Evolutionary conservation across 2,329 filamentous ascomycete species (phyloP).

Genomic region (Sclerotinia nivalis): DNA sequence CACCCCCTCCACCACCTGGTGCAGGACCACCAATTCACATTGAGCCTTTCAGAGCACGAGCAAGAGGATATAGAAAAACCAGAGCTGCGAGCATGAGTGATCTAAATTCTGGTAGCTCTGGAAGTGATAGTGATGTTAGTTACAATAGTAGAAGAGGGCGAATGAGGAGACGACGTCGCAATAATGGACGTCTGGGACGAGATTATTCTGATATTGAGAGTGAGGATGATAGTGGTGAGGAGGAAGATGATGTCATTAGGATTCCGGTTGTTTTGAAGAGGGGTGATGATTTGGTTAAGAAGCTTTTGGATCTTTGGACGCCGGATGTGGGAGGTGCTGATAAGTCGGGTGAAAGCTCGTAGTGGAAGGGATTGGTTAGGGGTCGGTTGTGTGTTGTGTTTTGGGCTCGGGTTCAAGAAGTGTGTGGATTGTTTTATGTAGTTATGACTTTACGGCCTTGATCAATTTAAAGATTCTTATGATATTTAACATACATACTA

Average conservation of each 20-base stretch:
- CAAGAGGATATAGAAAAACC: background rate
- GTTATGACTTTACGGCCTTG: background rate
- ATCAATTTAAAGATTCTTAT: background rate
- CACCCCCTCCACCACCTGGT: background rate
- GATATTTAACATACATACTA: background rate
- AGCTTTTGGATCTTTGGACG: conserved; percentile 30
- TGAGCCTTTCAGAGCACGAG: background rate
- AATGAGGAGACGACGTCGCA: conserved; percentile 16
- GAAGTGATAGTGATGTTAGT: conserved; percentile 24
- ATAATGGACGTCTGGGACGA: background rate
- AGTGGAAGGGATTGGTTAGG: background rate
- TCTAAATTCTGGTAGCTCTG: background rate
- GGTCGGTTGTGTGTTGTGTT: no score
- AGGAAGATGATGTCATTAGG: conserved; percentile 27
- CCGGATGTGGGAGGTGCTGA: background rate
- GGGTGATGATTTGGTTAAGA: conserved; percentile 30
- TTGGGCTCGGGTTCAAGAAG: background rate
- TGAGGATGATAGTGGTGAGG: conserved; percentile 21
- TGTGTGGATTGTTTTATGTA: background rate
- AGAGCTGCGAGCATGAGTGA: background rate
- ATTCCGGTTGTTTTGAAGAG: conserved; percentile 26
- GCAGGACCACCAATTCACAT: background rate
- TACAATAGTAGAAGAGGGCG: conserved; percentile 15
- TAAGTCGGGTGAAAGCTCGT: background rate
- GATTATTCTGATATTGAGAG: background rate